Evolutionary conservation across 2,329 filamentous ascomycete species (phyloP).

Genomic region (Alternaria panax): DNA sequence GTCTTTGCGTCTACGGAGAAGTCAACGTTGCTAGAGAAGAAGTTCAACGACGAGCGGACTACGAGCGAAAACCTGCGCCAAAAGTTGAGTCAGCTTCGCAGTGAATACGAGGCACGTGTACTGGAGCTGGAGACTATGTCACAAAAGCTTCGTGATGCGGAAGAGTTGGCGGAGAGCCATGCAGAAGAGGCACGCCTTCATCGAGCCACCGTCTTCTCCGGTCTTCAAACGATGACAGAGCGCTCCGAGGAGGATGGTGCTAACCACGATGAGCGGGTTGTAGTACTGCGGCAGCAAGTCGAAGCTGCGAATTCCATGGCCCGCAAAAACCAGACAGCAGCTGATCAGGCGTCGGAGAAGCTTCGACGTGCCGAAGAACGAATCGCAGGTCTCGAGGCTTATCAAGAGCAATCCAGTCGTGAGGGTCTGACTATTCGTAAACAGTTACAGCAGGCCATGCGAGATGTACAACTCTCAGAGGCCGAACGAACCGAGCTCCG

Average conservation of each 20-base stretch:
- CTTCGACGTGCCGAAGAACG: slow-evolving; percentile 92
- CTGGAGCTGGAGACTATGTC: slow-evolving; percentile 77
- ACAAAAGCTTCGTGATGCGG: slow-evolving; percentile 80
- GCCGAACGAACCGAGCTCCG: slow-evolving; percentile 82
- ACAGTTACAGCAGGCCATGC: slow-evolving; percentile 84
- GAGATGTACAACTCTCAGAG: slow-evolving; percentile 82
- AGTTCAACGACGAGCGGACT: slow-evolving; percentile 82
- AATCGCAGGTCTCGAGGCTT: slow-evolving; percentile 94
- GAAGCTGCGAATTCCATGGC: slow-evolving; percentile 79
- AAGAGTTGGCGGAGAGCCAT: slow-evolving; percentile 87
- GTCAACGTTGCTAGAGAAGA: slow-evolving; percentile 76
- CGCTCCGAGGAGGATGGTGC: slow-evolving; percentile 61
- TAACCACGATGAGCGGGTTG: slow-evolving; percentile 67
- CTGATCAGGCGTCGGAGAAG: slow-evolving; percentile 85
- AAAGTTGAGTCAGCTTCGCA: slow-evolving; percentile 77
- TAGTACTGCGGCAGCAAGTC: slow-evolving; percentile 80
- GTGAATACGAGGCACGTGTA: slow-evolving; percentile 82
- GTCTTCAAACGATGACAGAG: slow-evolving; percentile 75
- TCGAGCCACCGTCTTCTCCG: slow-evolving; percentile 79
- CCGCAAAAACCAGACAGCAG: slow-evolving; percentile 87
- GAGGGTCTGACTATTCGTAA: slow-evolving; percentile 89
- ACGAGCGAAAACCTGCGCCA: slow-evolving; percentile 77
- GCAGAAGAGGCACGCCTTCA: slow-evolving; percentile 87
- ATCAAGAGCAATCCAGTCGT: slow-evolving; percentile 95
- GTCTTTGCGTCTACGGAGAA: slow-evolving; percentile 81